Conservation (phyloP, 768 basidiomycete species). For the Peribolospora baueri region DNA sequence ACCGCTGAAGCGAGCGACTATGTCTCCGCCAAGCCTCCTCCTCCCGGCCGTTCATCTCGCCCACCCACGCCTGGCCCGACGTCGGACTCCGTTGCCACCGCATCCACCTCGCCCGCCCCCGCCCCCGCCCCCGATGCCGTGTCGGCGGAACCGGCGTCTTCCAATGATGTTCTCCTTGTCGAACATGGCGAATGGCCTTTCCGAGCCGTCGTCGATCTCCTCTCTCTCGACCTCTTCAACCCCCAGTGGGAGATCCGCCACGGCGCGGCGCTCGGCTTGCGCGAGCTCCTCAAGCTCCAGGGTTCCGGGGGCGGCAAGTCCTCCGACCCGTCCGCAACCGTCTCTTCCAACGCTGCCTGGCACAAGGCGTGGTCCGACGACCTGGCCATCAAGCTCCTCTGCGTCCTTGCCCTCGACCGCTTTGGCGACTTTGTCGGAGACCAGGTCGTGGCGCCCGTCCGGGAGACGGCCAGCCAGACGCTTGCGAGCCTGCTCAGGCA, state of each 20-base stretch:
- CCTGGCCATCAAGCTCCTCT: conserved; percentile 58
- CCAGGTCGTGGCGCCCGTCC: conserved; percentile 87
- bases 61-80: too few species aligned
- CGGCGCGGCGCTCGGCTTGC: conserved; percentile 70
- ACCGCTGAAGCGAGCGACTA: too few species aligned
- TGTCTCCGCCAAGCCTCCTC: too few species aligned
- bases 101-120: too few species aligned
- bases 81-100: too few species aligned
- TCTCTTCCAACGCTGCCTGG: conserved; percentile 3
- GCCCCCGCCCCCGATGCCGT: too few species aligned
- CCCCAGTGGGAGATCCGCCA: conserved; percentile 82
- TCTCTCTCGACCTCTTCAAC: conserved; percentile 60
- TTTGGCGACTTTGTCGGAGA: conserved; percentile 96
- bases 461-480: conserved; percentile 86
- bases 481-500: conserved; percentile 67
- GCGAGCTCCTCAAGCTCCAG: conserved; percentile 65
- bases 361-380: conserved; percentile 81
- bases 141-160: too few species aligned
- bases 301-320: conserved; percentile 50
- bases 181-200: conserved; percentile 15
- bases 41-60: too few species aligned
- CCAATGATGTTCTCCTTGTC: conserved; percentile 1
- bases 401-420: conserved; percentile 80
- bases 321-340: neutral
- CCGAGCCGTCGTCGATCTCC: conserved; percentile 40